Evolutionary conservation across 768 basidiomycete genomes (phyloP).

Genomic region (Mycena venus): DNA sequence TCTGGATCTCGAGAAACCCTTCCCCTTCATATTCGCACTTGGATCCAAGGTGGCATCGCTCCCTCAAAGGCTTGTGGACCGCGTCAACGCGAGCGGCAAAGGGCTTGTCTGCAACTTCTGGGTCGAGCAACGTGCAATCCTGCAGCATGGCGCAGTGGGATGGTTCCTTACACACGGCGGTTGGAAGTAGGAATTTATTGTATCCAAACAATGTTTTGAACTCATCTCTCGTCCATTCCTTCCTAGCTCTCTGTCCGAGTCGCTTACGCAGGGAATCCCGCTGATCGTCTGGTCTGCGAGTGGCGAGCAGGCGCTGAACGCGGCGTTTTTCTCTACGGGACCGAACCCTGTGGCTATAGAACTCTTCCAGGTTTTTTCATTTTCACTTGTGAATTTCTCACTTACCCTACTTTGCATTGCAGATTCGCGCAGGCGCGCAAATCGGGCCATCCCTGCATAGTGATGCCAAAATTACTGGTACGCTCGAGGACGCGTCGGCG

Average conservation of each 20-base stretch:
- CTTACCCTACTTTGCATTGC: not conserved
- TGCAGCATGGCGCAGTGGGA: conserved; percentile 12
- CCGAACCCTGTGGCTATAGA: conserved; percentile 16
- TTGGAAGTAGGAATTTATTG: conserved; percentile 3
- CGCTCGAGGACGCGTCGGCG: conserved; percentile 7
- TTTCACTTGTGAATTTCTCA: not conserved
- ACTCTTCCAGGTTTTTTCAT: conserved; percentile 11
- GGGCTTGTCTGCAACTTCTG: conserved; percentile 13
- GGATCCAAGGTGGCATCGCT: conserved; percentile 11
- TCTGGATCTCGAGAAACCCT: conserved; percentile 12
- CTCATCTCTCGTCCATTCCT: not conserved
- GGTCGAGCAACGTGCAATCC: conserved; percentile 19
- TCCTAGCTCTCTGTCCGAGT: not conserved
- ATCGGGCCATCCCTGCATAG: conserved; percentile 6
- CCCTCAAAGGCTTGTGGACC: conserved; percentile 9
- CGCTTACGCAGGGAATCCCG: conserved; percentile 2
- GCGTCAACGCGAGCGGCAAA: conserved; percentile 15
- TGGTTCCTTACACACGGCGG: conserved; percentile 25
- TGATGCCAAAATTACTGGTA: conserved; percentile 10
- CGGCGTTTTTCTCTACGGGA: conserved; percentile 5
- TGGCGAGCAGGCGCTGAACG: conserved; percentile 14
- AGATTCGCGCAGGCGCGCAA: conserved; percentile 11
- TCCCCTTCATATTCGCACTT: conserved; percentile 26
- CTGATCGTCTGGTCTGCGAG: conserved; percentile 18
- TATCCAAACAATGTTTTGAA: not conserved